A percentile compares a stretch with the other conserved stretches of the same genome.
Evolutionary conservation across 139 green algal genomes (phyloP).

Genomic region (Axilococcus clingmanii): DNA sequence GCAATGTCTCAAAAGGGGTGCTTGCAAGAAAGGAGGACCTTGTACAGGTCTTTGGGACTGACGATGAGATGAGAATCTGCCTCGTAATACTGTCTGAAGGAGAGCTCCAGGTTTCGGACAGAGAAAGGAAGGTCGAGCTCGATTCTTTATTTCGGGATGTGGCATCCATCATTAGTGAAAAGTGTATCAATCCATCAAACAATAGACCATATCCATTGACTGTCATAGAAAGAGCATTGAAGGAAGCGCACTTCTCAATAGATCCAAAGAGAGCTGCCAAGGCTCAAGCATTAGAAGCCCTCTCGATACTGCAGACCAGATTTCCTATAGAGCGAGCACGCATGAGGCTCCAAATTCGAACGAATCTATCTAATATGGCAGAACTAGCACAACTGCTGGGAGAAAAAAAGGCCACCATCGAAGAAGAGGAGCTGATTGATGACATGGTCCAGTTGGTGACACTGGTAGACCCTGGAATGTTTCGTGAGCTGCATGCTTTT

Average conservation of each 20-base stretch:
- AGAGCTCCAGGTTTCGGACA: constrained; percentile 92
- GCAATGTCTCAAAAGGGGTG: constrained; percentile 91
- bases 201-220: constrained; percentile 85
- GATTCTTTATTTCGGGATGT: constrained; percentile 87
- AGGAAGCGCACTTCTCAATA: constrained; percentile 86
- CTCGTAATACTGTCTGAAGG: constrained; percentile 79
- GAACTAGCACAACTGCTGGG: constrained; percentile 34
- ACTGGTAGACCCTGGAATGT: constrained; percentile 82
- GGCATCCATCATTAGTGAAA: constrained; percentile 59
- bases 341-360: constrained; percentile 75
- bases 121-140: constrained; percentile 81
- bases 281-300: constrained; percentile 82
- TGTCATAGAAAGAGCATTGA: constrained; percentile 88
- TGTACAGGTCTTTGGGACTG: constrained; percentile 79
- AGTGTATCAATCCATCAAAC: constrained; percentile 85
- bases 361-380: constrained; percentile 25
- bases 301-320: constrained; percentile 56
- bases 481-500: constrained; percentile 67
- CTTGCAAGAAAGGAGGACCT: constrained; percentile 87
- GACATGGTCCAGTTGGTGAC: constrained; percentile 11
- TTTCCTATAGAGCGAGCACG: constrained; percentile 86
- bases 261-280: constrained; percentile 88
- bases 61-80: constrained; percentile 73
- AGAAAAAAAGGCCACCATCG: constrained; percentile 5
- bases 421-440: constrained; percentile 25